phyloP scores from a whole-genome alignment of 2,329 filamentous ascomycete genomes.

The Arthrobotrys conoides region DNA sequence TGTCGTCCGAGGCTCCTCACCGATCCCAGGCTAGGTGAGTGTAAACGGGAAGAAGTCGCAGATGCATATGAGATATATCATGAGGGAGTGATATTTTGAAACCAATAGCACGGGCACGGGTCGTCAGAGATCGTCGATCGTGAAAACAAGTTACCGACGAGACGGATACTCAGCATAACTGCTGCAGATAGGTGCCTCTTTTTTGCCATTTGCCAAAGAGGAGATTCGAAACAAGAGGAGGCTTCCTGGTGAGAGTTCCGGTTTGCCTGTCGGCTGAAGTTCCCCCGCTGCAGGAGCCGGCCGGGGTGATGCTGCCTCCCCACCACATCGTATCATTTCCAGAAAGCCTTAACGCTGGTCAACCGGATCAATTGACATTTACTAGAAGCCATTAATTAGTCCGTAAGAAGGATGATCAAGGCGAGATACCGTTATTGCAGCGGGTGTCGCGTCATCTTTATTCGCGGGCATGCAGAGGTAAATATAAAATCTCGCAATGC shows the following conservation, averaged over 20 bases:
- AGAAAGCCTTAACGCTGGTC: not conserved
- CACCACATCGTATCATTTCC: conserved; percentile 9
- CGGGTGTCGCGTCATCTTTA: conserved; percentile 27
- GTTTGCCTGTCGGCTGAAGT: conserved; percentile 57
- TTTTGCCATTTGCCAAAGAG: conserved; percentile 33
- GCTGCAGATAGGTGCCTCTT: not conserved
- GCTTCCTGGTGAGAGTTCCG: conserved; percentile 39
- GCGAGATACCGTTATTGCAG: not conserved
- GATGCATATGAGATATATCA: not conserved
- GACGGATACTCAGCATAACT: conserved; percentile 17
- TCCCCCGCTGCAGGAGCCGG: conserved; percentile 44
- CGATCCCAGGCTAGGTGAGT: not conserved
- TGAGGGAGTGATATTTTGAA: conserved; percentile 10
- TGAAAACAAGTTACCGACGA: conserved; percentile 39
- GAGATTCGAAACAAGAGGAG: conserved; percentile 48
- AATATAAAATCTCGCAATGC: conserved; percentile 3
- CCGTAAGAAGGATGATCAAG: not conserved
- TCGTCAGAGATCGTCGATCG: conserved; percentile 45
- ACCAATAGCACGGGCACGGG: conserved; percentile 48
- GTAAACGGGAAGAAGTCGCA: not conserved
- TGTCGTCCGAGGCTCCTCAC: not conserved
- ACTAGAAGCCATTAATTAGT: not conserved
- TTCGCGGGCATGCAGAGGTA: conserved; percentile 7
- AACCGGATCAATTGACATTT: not conserved
- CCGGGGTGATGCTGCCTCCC: conserved; percentile 18